A percentile compares a stretch with the other conserved stretches of the same genome.
Conservation (phyloP, 2,329 filamentous ascomycete genomes). For the Corinectria fuckeliana region DNA sequence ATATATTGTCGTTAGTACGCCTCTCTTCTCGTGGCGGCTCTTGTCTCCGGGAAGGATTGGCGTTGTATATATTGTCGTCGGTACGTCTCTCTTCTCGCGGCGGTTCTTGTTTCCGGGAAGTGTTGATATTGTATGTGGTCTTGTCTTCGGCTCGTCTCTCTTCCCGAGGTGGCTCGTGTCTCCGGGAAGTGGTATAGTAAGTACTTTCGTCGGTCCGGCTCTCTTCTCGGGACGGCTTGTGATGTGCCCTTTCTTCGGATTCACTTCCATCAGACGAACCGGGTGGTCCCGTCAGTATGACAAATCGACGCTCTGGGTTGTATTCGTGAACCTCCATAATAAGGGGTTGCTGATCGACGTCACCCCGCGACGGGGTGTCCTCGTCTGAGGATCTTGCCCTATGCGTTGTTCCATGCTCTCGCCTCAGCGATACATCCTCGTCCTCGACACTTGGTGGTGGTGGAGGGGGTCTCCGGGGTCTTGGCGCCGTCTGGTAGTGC, state of each 20-base stretch:
- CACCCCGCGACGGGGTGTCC: constrained; percentile 66
- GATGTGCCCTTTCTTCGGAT: constrained; percentile 32
- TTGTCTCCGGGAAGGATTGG: too few species aligned
- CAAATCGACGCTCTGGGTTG: constrained; percentile 70
- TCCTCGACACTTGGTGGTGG: constrained; percentile 74
- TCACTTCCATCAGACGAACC: constrained; percentile 35
- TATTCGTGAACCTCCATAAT: constrained; percentile 67
- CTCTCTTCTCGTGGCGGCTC: too few species aligned
- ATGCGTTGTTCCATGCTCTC: constrained; percentile 58
- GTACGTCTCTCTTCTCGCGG: too few species aligned
- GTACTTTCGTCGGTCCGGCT: constrained; percentile 2
- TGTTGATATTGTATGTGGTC: too few species aligned
- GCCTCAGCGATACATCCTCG: constrained; percentile 66
- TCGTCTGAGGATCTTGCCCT: constrained; percentile 49
- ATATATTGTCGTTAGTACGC: too few species aligned
- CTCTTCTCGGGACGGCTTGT: constrained; percentile 18
- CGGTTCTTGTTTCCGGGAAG: too few species aligned
- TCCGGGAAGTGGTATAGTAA: constrained; percentile 11
- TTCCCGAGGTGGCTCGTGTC: constrained; percentile 4
- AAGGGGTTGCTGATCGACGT: constrained; percentile 71
- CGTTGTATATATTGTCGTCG: too few species aligned
- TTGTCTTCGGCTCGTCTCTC: too few species aligned
- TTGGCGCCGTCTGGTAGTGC: constrained; percentile 22
- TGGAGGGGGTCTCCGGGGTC: constrained; percentile 50
- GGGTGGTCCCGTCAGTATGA: constrained; percentile 55